Conservation (phyloP, 768 basidiomycete species). For the Saitozyma podzolica region DNA sequence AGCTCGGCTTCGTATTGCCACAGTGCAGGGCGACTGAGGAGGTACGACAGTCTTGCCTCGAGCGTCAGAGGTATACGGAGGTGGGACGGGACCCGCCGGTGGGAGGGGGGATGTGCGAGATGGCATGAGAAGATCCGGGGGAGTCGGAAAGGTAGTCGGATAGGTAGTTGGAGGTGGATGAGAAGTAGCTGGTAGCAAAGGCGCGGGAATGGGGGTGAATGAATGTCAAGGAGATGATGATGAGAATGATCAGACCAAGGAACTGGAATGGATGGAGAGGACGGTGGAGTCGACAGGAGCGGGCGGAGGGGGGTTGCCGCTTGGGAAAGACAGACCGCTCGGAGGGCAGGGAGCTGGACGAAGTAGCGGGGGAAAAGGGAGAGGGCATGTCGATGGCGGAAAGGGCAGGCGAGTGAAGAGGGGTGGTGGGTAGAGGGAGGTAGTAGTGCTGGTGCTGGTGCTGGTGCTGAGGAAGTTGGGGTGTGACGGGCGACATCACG, state of each 20-base stretch:
- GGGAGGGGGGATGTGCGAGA: slow-evolving; percentile 20
- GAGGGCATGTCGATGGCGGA: background rate
- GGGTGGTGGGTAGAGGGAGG: background rate
- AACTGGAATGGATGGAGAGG: background rate
- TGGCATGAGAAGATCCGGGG: slow-evolving; percentile 8
- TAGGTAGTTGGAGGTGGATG: slow-evolving; percentile 7
- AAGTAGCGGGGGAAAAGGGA: background rate
- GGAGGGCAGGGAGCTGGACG: background rate
- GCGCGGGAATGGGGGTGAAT: slow-evolving; percentile 7
- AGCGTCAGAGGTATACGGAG: slow-evolving; percentile 30
- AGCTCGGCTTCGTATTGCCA: slow-evolving; percentile 43
- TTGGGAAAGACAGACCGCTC: too few species aligned
- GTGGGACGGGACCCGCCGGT: slow-evolving; percentile 26
- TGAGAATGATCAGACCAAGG: slow-evolving; percentile 17
- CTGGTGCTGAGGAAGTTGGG: background rate
- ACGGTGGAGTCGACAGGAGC: too few species aligned
- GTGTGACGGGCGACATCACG: background rate
- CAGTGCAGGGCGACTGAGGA: slow-evolving; percentile 37
- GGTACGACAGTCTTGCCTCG: slow-evolving; percentile 32
- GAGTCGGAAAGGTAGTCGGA: background rate
- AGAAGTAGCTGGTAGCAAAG: slow-evolving; percentile 7
- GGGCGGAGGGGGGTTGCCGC: slow-evolving; percentile 11
- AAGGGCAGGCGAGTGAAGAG: too few species aligned
- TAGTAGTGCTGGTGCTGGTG: background rate
- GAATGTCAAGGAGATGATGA: slow-evolving; percentile 16